These are phyloP conservation scores for Coemansia sp. DNA, from an alignment of 192 early-diverging fungal genomes.

Conservation along the genomic window DNA sequence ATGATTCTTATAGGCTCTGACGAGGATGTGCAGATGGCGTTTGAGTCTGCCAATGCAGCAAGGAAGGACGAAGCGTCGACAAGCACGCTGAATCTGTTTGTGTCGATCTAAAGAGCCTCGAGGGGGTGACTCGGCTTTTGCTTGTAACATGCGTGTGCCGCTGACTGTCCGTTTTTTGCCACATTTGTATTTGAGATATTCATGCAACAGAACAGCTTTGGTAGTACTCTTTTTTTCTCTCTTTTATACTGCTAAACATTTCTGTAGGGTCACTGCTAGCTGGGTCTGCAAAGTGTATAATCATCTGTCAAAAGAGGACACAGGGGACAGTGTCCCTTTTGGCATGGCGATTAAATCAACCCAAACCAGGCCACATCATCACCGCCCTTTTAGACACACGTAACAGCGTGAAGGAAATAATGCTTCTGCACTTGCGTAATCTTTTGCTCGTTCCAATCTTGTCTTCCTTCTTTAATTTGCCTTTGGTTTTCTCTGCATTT, in stretches of 20 bases:
- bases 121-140: too few species aligned
- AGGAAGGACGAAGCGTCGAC: conserved; percentile 39
- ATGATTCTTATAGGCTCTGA: conserved; percentile 82
- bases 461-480: background rate
- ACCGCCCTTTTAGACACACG: background rate
- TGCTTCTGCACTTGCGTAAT: background rate
- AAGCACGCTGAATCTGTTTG: conserved; percentile 51
- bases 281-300: background rate
- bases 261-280: too few species aligned
- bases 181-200: background rate
- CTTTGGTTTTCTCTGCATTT: conserved; percentile 5
- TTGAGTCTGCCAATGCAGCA: conserved; percentile 64
- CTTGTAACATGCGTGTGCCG: background rate
- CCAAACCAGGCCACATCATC: background rate
- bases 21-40: conserved; percentile 90
- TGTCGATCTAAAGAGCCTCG: conserved; percentile 28
- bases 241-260: background rate
- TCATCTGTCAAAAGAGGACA: background rate
- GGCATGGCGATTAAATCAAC: background rate
- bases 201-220: background rate
- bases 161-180: background rate
- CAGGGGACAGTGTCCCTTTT: background rate
- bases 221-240: background rate
- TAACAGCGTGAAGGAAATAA: background rate
- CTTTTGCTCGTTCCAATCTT: too few species aligned